Base-by-base conservation (phyloP, 192 early-diverging fungal species). In the Chytriomyces sp. region DNA sequence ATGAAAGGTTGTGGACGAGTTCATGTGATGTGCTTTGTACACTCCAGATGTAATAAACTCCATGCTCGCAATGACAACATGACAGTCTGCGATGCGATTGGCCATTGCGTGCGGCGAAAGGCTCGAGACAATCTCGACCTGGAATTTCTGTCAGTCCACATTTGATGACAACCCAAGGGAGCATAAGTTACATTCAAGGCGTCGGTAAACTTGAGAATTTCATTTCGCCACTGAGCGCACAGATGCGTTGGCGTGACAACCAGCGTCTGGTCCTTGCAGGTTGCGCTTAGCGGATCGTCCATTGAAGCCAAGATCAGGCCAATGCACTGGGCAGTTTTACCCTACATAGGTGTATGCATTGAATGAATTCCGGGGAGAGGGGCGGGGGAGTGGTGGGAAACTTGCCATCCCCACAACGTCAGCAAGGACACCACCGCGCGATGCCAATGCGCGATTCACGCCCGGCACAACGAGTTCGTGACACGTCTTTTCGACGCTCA, bases 281-380 rank as follows among this genome's bases (percentile, higher is more conserved):
- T 58, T 22, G 31, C 12, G 28, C 1, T 14, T 2, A 28, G 19
- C 39, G 19, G 62, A 10, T n/a, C 5, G 22, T 17, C 33, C 4
- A 12, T 14, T 36, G 7, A 7, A 44, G 7, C 5, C 22, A 68
- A 52, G 7, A 68, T 34, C 17, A 52, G 44, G 19, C 52, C 65
- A 32, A 68, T 68, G 53, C 65, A 68, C 14, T 10, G 19, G 14
- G 65, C 65, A 7, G 65, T 68, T 34, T 68, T 68, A 28, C 65
- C 65, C 44, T 49, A 22, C 8, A 49, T n/a, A n/a, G n/a, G n/a
- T n/a, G n/a, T n/a, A n/a, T 22, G 22, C 44, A 22, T 49, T 49
- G 44, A 49, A 3, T 2, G 22, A 14, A 49, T n/a, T n/a, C 17
- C 22, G 44, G 22, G 44, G 44, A 49, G 2, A 49, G 44, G 44